phyloP scores from a whole-genome alignment of 257 asterid species.

The Agastache rugosa region DNA sequence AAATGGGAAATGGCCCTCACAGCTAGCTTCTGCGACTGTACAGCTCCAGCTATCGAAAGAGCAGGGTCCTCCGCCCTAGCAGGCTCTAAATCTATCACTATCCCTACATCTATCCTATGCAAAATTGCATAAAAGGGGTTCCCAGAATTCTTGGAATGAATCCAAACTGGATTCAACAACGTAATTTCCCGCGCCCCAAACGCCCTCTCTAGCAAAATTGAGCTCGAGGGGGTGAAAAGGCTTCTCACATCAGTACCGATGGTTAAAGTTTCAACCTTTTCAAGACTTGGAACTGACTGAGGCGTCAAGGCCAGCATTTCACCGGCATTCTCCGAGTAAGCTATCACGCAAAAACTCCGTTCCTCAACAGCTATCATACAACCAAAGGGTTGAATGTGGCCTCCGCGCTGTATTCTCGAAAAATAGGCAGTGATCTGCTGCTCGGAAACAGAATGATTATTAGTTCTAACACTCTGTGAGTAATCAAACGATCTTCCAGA shows the following conservation, averaged over 20 bases:
- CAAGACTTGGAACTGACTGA: conserved; percentile 75
- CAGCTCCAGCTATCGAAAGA: conserved; percentile 81
- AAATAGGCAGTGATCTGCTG: conserved; percentile 71
- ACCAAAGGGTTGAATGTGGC: conserved; percentile 81
- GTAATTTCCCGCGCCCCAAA: conserved; percentile 78
- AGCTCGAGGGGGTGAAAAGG: conserved; percentile 69
- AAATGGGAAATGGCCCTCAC: conserved; percentile 81
- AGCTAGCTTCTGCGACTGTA: conserved; percentile 82
- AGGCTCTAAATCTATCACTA: conserved; percentile 88
- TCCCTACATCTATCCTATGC: conserved; percentile 85
- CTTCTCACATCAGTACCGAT: conserved; percentile 77
- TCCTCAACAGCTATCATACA: conserved; percentile 81
- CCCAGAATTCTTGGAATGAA: conserved; percentile 69
- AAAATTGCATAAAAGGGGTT: conserved; percentile 81
- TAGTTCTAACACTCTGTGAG: conserved; percentile 58
- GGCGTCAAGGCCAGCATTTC: conserved; percentile 72
- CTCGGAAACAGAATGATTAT: conserved; percentile 57
- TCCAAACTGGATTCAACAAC: conserved; percentile 74
- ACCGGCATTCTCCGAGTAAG: conserved; percentile 68
- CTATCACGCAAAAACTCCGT: conserved; percentile 53
- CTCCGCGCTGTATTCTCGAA: conserved; percentile 84
- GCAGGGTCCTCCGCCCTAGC: conserved; percentile 83
- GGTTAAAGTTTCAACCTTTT: conserved; percentile 52
- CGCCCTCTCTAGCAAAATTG: conserved; percentile 65
- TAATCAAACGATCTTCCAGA: conserved; percentile 82